Base-by-base conservation (phyloP, 345 rosid genomes). In the Boechera divaricarpa region DNA sequence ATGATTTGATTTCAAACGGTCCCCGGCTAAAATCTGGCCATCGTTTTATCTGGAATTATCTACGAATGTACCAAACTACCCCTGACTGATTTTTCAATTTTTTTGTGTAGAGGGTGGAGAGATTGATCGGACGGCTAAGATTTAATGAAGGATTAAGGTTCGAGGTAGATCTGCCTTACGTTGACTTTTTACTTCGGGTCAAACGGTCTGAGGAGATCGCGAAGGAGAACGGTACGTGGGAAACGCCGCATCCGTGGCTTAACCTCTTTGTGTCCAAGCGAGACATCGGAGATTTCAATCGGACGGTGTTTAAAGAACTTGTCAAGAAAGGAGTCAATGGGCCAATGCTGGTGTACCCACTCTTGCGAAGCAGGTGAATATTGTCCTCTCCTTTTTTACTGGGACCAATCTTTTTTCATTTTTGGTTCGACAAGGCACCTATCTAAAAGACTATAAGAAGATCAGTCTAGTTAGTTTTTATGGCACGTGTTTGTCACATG, bases 171-270 rank as follows among this genome's bases (percentile, higher is more conserved):
- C 38, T 90, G 2, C 41, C 81, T 57, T 94, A 90, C 89, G 61
- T 83, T 80, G 96, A 89, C 29, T 94, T 94, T 76, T 35, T 94
- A 53, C 63, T 86, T 69, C 88, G 99, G 10, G 99, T 94, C 57
- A 89, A 86, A 65, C 85, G 58, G 0, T 80, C 41, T 7, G 99
- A 94, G 76, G 85, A 74, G 31, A 74, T 82, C 2, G 97, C 97
- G 0, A 87, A 75, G 70, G 85, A 83, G 48, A 83, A 33, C 38
- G 97, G 98, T 31, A 77, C 84, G 8, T 92, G 99, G 98, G 96
- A 90, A 39, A 75, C 87, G 12, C 94, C 99, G 3, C 99, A 94
- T 85, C 99, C 99, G 24, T 94, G 99, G 99, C 69, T 94, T 77
- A 94, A 94, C 75, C 74, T 94, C 63, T 87, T 92, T 58, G 89